Conservation (phyloP, 495 filamentous ascomycete species). For the Penicillium lagena region DNA sequence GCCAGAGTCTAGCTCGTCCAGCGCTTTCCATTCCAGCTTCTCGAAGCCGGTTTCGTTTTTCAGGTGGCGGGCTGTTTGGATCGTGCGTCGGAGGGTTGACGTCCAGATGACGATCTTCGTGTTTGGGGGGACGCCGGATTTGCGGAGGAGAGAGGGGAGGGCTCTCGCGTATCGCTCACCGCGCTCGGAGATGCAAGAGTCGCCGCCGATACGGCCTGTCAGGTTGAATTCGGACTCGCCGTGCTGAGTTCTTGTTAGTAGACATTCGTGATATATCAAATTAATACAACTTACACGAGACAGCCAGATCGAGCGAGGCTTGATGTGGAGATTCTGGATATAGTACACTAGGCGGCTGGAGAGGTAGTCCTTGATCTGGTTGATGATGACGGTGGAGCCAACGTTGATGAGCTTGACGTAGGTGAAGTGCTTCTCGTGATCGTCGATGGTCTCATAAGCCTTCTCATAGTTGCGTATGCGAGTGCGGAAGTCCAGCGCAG, state of each 20-base stretch:
- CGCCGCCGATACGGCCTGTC: conserved; percentile 81
- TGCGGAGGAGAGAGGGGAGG: conserved; percentile 71
- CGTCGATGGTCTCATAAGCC: conserved; percentile 87
- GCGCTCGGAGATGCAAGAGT: conserved; percentile 78
- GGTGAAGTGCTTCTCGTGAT: conserved; percentile 74
- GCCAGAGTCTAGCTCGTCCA: conserved; percentile 94
- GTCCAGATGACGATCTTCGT: conserved; percentile 94
- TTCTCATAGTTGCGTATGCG: conserved; percentile 96
- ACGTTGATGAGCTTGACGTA: conserved; percentile 98
- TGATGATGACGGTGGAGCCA: conserved; percentile 90
- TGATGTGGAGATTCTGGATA: conserved; percentile 96
- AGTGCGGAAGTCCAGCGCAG: conserved; percentile 84
- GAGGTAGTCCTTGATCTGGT: conserved; percentile 92
- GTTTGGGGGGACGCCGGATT: conserved; percentile 69
- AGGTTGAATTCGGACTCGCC: conserved; percentile 93
- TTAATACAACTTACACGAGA: conserved; percentile 64
- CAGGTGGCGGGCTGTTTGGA: conserved; percentile 80
- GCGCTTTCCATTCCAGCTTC: conserved; percentile 95
- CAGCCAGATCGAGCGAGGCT: conserved; percentile 94
- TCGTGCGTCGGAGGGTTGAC: conserved; percentile 87
- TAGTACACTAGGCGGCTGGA: conserved; percentile 96
- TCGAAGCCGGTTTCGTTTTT: conserved; percentile 60
- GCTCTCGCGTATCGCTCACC: conserved; percentile 80
- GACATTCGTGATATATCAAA: background rate
- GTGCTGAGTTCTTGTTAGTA: conserved; percentile 48